phyloP scores from a whole-genome alignment of 352 stramenopile genomes.

The Phytophthora fragariaefolia region DNA sequence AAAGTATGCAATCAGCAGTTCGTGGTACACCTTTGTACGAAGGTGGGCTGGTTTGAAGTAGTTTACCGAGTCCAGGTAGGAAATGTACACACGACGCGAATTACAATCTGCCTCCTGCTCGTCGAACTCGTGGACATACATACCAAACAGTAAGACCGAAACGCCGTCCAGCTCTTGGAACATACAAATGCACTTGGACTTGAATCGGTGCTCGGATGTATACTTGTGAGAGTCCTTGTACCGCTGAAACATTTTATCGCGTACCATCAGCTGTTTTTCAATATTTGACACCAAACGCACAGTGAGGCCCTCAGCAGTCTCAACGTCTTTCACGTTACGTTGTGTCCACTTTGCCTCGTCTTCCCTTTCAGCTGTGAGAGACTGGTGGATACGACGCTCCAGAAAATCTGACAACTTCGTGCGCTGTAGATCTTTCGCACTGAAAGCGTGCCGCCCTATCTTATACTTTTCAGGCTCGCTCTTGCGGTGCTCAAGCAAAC shows the following conservation, averaged over 20 bases:
- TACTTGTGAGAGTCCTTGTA: constrained; percentile 94
- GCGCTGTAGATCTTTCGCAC: constrained; percentile 94
- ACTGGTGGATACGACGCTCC: constrained; percentile 91
- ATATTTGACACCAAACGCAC: constrained; percentile 97
- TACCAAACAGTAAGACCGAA: constrained; percentile 99
- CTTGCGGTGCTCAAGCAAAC: constrained; percentile 90
- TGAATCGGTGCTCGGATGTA: constrained; percentile 90
- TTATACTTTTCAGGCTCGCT: constrained; percentile 85
- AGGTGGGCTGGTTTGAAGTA: constrained; percentile 97
- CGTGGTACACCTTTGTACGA: constrained; percentile 99
- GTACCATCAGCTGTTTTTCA: constrained; percentile 95
- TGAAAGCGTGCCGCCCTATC: constrained; percentile 90
- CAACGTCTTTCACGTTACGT: constrained; percentile 87
- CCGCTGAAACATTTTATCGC: constrained; percentile 95
- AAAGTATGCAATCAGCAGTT: constrained; percentile 98
- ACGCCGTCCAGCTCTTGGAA: constrained; percentile 99
- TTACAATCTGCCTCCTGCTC: constrained; percentile 97
- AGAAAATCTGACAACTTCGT: constrained; percentile 96
- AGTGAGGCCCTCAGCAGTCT: constrained; percentile 92
- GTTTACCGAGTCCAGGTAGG: constrained; percentile 99
- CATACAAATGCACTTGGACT: constrained; percentile 99
- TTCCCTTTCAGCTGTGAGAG: constrained; percentile 89
- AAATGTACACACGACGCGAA: constrained; percentile 96
- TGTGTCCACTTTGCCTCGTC: constrained; percentile 88
- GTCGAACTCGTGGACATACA: constrained; percentile 99